These are phyloP conservation scores for Didymella lethalis DNA, from an alignment of 2,329 filamentous ascomycete species.

Conservation along the genomic window DNA sequence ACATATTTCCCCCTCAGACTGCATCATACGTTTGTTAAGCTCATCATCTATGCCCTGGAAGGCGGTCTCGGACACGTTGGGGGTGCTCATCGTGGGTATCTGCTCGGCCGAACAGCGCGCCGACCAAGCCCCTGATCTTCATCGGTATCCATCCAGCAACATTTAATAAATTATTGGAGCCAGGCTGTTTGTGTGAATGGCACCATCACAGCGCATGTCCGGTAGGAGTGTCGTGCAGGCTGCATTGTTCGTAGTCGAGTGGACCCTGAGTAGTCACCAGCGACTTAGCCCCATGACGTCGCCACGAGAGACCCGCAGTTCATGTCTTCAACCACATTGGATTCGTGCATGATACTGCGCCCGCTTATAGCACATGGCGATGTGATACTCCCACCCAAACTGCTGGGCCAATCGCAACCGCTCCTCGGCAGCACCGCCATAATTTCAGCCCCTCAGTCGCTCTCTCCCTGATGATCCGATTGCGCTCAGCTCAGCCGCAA, in stretches of 20 bases:
- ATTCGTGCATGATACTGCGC: background rate
- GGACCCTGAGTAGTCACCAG: background rate
- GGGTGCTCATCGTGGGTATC: background rate
- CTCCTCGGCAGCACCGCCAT: conserved; percentile 14
- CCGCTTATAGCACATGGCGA: background rate
- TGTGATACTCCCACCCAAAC: background rate
- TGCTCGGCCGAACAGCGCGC: background rate
- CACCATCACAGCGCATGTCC: background rate
- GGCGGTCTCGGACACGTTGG: background rate
- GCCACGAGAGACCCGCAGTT: background rate
- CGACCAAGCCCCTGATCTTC: conserved; percentile 1
- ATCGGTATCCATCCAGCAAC: background rate
- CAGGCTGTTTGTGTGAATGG: conserved; percentile 1
- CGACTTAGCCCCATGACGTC: conserved; percentile 15
- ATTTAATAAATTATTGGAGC: background rate
- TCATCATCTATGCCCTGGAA: no score
- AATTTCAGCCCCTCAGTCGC: conserved; percentile 6
- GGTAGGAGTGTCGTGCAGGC: background rate
- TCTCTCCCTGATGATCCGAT: conserved; percentile 10
- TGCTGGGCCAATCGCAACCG: conserved; percentile 1
- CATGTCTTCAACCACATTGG: background rate
- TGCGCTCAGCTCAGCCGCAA: conserved; percentile 31
- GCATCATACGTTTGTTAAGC: no score
- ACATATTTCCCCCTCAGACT: no score
- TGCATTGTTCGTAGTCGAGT: background rate